Conservation (phyloP, 2,329 filamentous ascomycete genomes). For the Daldinia sp. region DNA sequence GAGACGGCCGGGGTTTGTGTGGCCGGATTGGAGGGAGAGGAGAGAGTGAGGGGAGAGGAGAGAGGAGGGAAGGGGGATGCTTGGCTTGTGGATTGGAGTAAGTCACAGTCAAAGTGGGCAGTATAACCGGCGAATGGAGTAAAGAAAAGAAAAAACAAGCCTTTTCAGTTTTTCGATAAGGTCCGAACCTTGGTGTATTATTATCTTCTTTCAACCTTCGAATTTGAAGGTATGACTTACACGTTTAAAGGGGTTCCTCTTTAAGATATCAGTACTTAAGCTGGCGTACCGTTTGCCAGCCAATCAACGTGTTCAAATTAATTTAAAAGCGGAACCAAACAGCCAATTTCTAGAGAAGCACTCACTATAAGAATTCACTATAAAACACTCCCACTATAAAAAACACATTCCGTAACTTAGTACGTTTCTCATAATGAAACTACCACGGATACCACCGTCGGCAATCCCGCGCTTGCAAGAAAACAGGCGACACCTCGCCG, state of each 20-base stretch:
- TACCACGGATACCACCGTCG: constrained; percentile 73
- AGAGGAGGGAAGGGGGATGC: background rate
- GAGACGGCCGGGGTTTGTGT: background rate
- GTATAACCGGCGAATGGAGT: background rate
- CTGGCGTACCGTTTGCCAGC: background rate
- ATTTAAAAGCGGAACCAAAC: background rate
- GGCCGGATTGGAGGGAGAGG: background rate
- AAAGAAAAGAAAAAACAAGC: too few relatives aligned
- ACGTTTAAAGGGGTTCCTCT: background rate
- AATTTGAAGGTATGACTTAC: background rate
- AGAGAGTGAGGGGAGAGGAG: background rate
- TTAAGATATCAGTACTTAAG: too few relatives aligned
- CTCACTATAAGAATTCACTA: background rate
- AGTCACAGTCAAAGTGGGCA: too few relatives aligned
- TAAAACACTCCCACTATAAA: background rate
- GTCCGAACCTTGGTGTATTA: background rate
- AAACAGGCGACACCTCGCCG: constrained; percentile 67
- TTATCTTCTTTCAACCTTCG: background rate
- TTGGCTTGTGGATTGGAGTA: background rate
- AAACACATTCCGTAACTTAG: background rate
- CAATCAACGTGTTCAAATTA: background rate
- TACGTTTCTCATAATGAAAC: constrained; percentile 47
- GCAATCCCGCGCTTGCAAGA: constrained; percentile 66
- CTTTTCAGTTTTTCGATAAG: background rate
- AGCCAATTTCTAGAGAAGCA: background rate